A percentile compares a stretch with the other conserved stretches of the same genome.
These are phyloP conservation scores for Brassica carinata DNA, from an alignment of 345 rosid genomes.

Conservation along the genomic window DNA sequence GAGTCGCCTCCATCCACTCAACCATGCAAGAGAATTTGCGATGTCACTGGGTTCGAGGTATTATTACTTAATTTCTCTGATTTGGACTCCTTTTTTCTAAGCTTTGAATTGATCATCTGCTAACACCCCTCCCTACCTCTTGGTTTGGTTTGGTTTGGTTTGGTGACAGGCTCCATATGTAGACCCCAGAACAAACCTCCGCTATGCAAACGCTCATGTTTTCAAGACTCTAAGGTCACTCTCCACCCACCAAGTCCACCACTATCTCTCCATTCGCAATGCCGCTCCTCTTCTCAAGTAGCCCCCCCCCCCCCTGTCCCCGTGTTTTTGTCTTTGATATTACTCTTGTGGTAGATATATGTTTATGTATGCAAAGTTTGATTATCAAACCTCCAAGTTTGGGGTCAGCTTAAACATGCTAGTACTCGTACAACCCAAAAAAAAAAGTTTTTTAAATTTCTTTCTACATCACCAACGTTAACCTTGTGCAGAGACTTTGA, in stretches of 20 bases:
- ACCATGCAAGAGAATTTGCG: constrained; percentile 82
- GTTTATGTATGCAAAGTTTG: not conserved
- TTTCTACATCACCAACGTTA: not conserved
- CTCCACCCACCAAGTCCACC: constrained; percentile 79
- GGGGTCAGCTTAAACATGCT: not conserved
- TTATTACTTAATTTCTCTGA: not conserved
- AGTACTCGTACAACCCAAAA: not conserved
- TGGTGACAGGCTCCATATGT: constrained; percentile 74
- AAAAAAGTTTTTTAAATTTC: not conserved
- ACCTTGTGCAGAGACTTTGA: not conserved
- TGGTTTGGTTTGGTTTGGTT: not conserved
- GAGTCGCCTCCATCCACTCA: constrained; percentile 90
- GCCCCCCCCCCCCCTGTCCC: not conserved
- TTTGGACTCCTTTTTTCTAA: not conserved
- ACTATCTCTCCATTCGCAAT: constrained; percentile 79
- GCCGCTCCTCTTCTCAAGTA: constrained; percentile 84
- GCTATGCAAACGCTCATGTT: constrained; percentile 78
- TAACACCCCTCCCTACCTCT: not conserved
- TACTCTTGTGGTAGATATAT: not conserved
- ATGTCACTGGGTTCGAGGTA: constrained; percentile 92
- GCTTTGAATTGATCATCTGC: not conserved
- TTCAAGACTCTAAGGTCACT: constrained; percentile 84
- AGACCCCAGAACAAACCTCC: constrained; percentile 82
- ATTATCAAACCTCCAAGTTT: not conserved
- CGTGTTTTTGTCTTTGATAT: not conserved